Conservation (phyloP, 2,329 filamentous ascomycete genomes). For the Lasiodiplodia sp. region DNA sequence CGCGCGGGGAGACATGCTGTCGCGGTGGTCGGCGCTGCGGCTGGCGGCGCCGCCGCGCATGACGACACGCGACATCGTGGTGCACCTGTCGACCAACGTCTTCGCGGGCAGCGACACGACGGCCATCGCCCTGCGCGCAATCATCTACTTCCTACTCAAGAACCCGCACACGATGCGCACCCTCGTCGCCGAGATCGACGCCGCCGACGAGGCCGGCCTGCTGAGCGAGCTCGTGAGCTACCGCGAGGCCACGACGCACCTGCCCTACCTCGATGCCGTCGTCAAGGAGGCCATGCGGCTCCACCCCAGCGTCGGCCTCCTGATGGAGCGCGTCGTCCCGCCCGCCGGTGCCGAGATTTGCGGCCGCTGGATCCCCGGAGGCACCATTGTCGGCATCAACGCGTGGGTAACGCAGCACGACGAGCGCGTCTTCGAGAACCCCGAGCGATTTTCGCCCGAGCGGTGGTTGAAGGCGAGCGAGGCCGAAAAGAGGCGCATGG, state of each 20-base stretch:
- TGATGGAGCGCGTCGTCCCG: constrained; percentile 44
- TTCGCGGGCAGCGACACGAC: constrained; percentile 49
- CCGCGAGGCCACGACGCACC: constrained; percentile 32
- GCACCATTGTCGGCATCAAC: constrained; percentile 45
- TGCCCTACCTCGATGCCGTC: constrained; percentile 56
- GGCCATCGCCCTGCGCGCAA: constrained; percentile 42
- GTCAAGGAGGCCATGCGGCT: constrained; percentile 57
- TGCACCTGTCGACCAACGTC: constrained; percentile 43
- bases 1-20: constrained; percentile 45
- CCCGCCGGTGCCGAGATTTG: constrained; percentile 37
- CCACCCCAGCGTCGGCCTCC: constrained; percentile 47
- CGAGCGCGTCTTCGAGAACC: constrained; percentile 20
- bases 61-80: constrained; percentile 45
- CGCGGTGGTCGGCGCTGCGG: constrained; percentile 45
- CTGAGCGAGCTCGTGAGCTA: constrained; percentile 36
- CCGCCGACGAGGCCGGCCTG: constrained; percentile 33
- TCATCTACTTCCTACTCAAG: constrained; percentile 43
- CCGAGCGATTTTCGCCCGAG: constrained; percentile 30
- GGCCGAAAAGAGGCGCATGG: constrained; percentile 9
- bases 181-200: constrained; percentile 38
- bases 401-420: constrained; percentile 38
- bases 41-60: constrained; percentile 43
- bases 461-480: constrained; percentile 29
- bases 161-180: constrained; percentile 35
- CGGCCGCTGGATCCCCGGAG: constrained; percentile 35